These are phyloP conservation scores for Lathyrus sativus DNA, from an alignment of 306 rosid species.

Conservation along the genomic window DNA sequence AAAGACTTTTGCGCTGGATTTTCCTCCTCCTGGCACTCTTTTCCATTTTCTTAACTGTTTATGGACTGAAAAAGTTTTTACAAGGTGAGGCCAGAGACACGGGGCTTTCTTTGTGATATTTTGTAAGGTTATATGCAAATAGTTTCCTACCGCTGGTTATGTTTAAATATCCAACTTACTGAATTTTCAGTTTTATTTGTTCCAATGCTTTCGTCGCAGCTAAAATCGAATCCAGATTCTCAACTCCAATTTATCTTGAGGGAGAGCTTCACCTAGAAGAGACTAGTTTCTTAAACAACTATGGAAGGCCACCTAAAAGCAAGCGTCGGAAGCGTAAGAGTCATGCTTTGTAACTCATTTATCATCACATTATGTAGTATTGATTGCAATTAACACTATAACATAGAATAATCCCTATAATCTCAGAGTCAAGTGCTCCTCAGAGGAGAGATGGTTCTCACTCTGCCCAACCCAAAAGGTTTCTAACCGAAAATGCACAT, in stretches of 20 bases:
- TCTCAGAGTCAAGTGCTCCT: too few species aligned
- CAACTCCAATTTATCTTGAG: constrained; percentile 16
- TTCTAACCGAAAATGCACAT: too few species aligned
- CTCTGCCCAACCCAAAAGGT: too few species aligned
- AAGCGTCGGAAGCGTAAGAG: constrained; percentile 74
- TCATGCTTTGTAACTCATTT: constrained; percentile 24
- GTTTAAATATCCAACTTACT: constrained; percentile 17
- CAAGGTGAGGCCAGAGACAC: constrained; percentile 54
- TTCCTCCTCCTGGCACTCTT: constrained; percentile 52
- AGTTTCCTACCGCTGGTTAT: constrained; percentile 10
- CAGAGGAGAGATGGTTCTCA: too few species aligned
- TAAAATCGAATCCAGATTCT: constrained; percentile 49
- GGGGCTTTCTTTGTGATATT: constrained; percentile 21
- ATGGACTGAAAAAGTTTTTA: constrained; percentile 56
- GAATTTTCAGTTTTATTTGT: constrained; percentile 26
- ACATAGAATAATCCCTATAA: too few species aligned
- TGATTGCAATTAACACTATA: too few species aligned
- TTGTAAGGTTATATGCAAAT: constrained; percentile 29
- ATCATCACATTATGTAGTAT: background rate
- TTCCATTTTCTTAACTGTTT: constrained; percentile 54
- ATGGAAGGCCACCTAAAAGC: constrained; percentile 49
- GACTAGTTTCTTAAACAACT: constrained; percentile 23
- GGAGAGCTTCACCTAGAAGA: constrained; percentile 42
- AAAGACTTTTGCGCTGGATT: constrained; percentile 51
- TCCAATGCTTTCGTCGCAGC: constrained; percentile 43